Evolutionary conservation across 768 basidiomycete species (phyloP), one percentile per base, ranked within the genome.

Genomic region (Leccinum broughii): DNA sequence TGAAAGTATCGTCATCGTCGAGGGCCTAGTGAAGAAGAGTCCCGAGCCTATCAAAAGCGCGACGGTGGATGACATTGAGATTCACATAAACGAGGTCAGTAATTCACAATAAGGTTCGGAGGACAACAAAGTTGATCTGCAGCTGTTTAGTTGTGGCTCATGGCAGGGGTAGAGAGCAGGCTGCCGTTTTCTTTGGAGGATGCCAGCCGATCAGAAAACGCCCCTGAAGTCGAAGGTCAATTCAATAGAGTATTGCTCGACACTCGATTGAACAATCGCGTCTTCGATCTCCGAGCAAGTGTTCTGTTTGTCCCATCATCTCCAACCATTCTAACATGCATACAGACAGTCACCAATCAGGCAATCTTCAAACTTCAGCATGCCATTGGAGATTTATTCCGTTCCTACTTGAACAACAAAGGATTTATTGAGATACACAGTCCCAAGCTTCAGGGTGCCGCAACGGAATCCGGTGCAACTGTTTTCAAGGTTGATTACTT

Each of bases 401-500:
- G 95, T 49, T 83, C 89, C 54, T 90, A 84, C 77, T 80, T 99
- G 58, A 83, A 85, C 63, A 72, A 70, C 24, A 78, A 89, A 55
- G 86, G 88, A 22, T 98, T 98, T 72, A 85, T 85, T 55, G 96
- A 98, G 76, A 98, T 99, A 62, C 96, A 98, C 77, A 95, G 92
- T 62, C 97, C 97, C 6, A 99, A 98, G 77, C 82, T 99, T 3
- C 95, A 98, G 73, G 95, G 93, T 46, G 90, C 97, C 35, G 95
- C 97, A 9, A 98, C 97, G 2, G 97, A 98, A 77, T 92, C 90
- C 13, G 97, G 97, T 9, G 93, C 97, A 48, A 92, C 91, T 37
- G 97, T 99, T 41, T 99, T 98, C 84, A 95, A 95, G 80, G 97
- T 98, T 50, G 84, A 84, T 70, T 98, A 99, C 76, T 99, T 98